phyloP scores from a whole-genome alignment of 148 eudicot species.

The Talinum fruticosum region DNA sequence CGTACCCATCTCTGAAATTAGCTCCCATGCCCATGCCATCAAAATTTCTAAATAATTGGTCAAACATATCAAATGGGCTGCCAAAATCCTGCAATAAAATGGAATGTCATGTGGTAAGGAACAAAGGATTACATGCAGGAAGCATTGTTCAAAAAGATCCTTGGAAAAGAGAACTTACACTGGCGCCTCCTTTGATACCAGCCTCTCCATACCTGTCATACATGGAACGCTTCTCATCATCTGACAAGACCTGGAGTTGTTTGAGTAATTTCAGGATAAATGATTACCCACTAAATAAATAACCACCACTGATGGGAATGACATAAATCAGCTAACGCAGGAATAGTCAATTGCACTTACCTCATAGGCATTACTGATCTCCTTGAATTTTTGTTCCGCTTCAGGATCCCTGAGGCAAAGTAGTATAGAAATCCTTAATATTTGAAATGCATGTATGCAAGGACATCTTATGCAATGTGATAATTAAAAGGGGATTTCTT shows the following conservation, averaged over 20 bases:
- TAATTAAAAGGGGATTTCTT: too few species aligned
- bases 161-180: constrained; percentile 26
- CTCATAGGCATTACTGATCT: constrained; percentile 96
- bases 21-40: constrained; percentile 62
- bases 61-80: constrained; percentile 86
- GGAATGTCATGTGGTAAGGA: constrained; percentile 6
- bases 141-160: neutral
- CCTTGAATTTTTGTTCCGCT: constrained; percentile 92
- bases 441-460: constrained; percentile 9
- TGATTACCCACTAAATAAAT: neutral
- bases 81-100: constrained; percentile 62
- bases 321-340: constrained; percentile 17
- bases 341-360: constrained; percentile 27
- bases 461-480: neutral
- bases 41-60: constrained; percentile 57
- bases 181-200: constrained; percentile 84
- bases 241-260: constrained; percentile 75
- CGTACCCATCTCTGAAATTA: constrained; percentile 57
- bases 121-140: neutral
- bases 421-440: neutral
- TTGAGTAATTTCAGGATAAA: neutral
- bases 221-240: constrained; percentile 92
- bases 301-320: neutral
- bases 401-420: constrained; percentile 71
- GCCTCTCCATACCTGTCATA: constrained; percentile 95